Base-by-base conservation (phyloP, 2,329 filamentous ascomycete genomes). In the Cladosporium sp. region DNA sequence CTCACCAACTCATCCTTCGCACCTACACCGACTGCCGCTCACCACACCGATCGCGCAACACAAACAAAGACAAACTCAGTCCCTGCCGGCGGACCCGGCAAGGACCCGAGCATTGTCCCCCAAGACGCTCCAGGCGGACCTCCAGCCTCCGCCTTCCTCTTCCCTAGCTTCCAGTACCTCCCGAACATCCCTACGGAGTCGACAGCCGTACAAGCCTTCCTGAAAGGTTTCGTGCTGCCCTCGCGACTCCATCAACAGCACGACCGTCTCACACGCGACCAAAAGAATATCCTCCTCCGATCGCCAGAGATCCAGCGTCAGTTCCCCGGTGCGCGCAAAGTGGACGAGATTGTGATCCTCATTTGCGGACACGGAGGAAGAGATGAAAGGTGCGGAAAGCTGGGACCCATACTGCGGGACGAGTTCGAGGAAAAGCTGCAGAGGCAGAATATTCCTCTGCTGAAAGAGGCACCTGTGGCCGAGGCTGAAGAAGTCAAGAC, bases 351-450 rank as follows among this genome's bases (percentile, higher is more conserved):
- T 4, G 66, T 90, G n/a, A 83, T 99, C 28, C 75, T 97, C 19
- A 87, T 97, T 42, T 99, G 94, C 69, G 91, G 91, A 0, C 94
- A 99, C 66, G 88, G 87, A 13, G 85, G 86, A 2, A 80, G 94
- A 10, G 94, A 99, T 69, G 77, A 80, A 66, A 82, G 94, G 52
- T 99, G 94, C 68, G 93, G 94, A 0, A 75, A 90, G 20, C 79
- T 93, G 62, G 92, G 90, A 0, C 91, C 91, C 0, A 74, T 90
- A 1, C 76, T 97, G 13, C 77, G 83, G 64, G 73, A 74, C 0
- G 87, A 91, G 65, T 97, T 97, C 64, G 80, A 84, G 63, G 73
- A 71, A 8, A 80, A 83, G 65, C 70, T 92, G 5, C 72, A 72
- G 2, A 71, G 69, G 4, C 73, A 75, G 17, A 83, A 81, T 0